Conservation (phyloP, 371 early-diverging fungal species). For the Syncephalis plumigaleata region DNA sequence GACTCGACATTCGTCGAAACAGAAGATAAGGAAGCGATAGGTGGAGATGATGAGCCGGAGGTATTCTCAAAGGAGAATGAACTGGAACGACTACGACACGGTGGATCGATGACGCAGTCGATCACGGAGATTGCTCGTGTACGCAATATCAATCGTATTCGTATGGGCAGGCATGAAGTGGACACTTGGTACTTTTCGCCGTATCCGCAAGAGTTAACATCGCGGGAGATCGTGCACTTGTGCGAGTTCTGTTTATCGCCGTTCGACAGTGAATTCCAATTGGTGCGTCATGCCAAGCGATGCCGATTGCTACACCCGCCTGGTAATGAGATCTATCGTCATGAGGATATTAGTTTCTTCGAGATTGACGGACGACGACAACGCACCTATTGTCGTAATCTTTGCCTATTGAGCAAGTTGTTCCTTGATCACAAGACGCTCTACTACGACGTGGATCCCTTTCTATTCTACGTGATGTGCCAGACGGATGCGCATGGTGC, state of each 20-base stretch:
- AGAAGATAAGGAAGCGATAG: conserved; percentile 20
- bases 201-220: conserved; percentile 92
- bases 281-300: conserved; percentile 19
- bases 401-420: conserved; percentile 94
- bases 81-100: conserved; percentile 73
- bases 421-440: conserved; percentile 99
- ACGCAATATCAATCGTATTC: conserved; percentile 82
- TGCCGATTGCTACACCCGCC: conserved; percentile 87
- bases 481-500: conserved; percentile 58
- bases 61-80: conserved; percentile 70
- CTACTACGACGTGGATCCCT: conserved; percentile 99
- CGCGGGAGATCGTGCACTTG: conserved; percentile 49
- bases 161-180: conserved; percentile 77
- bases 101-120: conserved; percentile 92
- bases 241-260: conserved; percentile 87
- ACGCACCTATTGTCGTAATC: conserved; percentile 91
- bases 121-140: conserved; percentile 80
- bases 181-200: conserved; percentile 97
- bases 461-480: conserved; percentile 95
- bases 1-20: conserved; percentile 10
- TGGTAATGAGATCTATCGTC: conserved; percentile 96
- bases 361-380: conserved; percentile 93
- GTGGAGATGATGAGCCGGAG: conserved; percentile 12
- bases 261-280: conserved; percentile 1
- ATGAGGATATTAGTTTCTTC: conserved; percentile 71